These are phyloP conservation scores for Serendipita sp. DNA, from an alignment of 768 basidiomycete species.

Conservation along the genomic window DNA sequence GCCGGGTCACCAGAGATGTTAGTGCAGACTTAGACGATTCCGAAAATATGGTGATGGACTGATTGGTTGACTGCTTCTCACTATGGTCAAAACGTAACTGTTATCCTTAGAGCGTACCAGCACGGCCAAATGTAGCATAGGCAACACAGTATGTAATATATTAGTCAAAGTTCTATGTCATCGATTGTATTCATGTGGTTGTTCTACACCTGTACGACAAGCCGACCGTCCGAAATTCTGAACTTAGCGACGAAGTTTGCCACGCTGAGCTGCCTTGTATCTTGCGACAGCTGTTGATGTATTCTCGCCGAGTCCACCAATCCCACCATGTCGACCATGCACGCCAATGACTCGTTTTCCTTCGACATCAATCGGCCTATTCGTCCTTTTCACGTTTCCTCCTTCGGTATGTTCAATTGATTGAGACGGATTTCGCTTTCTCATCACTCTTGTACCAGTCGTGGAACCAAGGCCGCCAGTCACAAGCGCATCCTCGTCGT, in stretches of 20 bases:
- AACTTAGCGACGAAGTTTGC: not conserved
- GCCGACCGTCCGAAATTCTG: not conserved
- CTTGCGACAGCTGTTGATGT: conserved; percentile 46
- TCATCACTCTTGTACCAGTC: not conserved
- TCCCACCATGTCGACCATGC: not conserved
- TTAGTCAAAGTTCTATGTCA: too few relatives aligned
- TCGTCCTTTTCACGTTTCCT: not conserved
- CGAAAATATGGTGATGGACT: too few relatives aligned
- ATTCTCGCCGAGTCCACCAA: conserved; percentile 14
- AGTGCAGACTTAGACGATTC: too few relatives aligned
- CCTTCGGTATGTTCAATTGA: not conserved
- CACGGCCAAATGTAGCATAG: too few relatives aligned
- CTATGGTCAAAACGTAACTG: too few relatives aligned
- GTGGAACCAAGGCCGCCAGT: not conserved
- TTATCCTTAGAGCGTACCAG: too few relatives aligned
- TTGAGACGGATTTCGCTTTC: not conserved
- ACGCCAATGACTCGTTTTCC: not conserved
- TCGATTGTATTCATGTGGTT: too few relatives aligned
- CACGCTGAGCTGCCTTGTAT: conserved; percentile 25
- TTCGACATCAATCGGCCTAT: not conserved
- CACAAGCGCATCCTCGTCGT: not conserved
- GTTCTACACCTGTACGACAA: too few relatives aligned
- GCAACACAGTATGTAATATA: too few relatives aligned
- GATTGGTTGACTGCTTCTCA: too few relatives aligned
- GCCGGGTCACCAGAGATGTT: too few relatives aligned